Evolutionary conservation across 805 yeast species (phyloP).

Genomic region (Cyberlindnera sargentensis): DNA sequence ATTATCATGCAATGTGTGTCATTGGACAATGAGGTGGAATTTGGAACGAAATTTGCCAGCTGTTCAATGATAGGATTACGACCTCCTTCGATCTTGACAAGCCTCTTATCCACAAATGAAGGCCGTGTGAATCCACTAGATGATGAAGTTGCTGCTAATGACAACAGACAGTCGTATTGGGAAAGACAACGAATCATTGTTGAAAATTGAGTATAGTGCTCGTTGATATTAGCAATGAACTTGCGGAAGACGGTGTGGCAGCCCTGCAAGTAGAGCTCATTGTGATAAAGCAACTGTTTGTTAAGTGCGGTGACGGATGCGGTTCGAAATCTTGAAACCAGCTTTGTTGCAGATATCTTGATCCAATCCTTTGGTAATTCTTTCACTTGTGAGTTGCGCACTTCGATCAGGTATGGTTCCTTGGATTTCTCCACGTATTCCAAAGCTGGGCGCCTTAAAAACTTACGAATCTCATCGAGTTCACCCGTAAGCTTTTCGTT

Average conservation of each 20-base stretch:
- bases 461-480: slow-evolving; percentile 35
- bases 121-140: slow-evolving; percentile 67
- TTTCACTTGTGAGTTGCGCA: slow-evolving; percentile 46
- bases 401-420: slow-evolving; percentile 71
- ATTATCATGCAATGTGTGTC: slow-evolving; percentile 67
- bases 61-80: slow-evolving; percentile 83
- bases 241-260: slow-evolving; percentile 34
- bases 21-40: slow-evolving; percentile 66
- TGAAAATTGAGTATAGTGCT: slow-evolving; percentile 40
- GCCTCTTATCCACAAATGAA: slow-evolving; percentile 39
- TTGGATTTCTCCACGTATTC: slow-evolving; percentile 50
- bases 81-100: slow-evolving; percentile 52
- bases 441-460: slow-evolving; percentile 50
- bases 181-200: slow-evolving; percentile 46
- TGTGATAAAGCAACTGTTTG: slow-evolving; percentile 50
- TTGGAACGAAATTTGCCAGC: slow-evolving; percentile 53
- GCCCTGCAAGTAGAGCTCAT: slow-evolving; percentile 35
- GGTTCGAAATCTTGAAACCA: slow-evolving; percentile 67
- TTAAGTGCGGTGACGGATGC: slow-evolving; percentile 48
- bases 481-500: slow-evolving; percentile 47
- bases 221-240: slow-evolving; percentile 41
- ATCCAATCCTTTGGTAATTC: slow-evolving; percentile 71
- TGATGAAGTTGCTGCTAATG: slow-evolving; percentile 62
- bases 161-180: slow-evolving; percentile 60
- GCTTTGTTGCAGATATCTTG: slow-evolving; percentile 60